Conservation (phyloP, 352 stramenopile genomes). For the Phytopythium aichiense region DNA sequence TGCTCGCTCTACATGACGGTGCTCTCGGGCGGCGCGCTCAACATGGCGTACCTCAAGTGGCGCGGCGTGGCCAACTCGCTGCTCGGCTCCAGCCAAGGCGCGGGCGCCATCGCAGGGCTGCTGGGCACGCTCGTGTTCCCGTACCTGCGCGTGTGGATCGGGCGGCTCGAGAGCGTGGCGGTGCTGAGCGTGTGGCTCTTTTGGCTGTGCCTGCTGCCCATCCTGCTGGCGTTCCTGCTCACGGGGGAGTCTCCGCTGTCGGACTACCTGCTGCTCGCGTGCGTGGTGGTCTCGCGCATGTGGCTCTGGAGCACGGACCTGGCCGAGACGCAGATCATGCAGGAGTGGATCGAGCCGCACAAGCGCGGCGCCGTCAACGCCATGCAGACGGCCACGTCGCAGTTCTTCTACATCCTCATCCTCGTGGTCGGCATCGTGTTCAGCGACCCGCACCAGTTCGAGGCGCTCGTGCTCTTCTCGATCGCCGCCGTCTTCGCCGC, state of each 20-base stretch:
- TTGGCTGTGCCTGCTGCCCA: conserved; percentile 41
- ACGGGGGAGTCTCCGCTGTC: conserved; percentile 37
- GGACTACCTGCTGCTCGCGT: conserved; percentile 54
- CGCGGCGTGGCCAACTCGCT: conserved; percentile 44
- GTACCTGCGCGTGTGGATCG: conserved; percentile 18
- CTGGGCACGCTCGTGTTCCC: conserved; percentile 53
- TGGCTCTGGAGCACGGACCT: conserved; percentile 57
- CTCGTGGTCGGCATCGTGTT: conserved; percentile 23
- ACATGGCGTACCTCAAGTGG: conserved; percentile 67
- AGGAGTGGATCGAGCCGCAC: conserved; percentile 56
- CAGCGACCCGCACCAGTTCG: conserved; percentile 44
- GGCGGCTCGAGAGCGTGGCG: conserved; percentile 36
- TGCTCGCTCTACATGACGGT: conserved; percentile 61
- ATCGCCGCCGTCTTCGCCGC: conserved; percentile 23
- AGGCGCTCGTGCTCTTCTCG: conserved; percentile 52
- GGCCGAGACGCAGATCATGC: conserved; percentile 68
- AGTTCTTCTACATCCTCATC: conserved; percentile 66
- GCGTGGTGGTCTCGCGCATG: conserved; percentile 38
- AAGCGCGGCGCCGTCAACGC: conserved; percentile 46
- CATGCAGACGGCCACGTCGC: conserved; percentile 63
- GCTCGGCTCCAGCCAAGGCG: conserved; percentile 34
- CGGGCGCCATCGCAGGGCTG: conserved; percentile 43
- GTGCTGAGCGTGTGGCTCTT: conserved; percentile 67
- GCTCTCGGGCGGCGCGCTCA: conserved; percentile 41
- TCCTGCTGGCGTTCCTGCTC: conserved; percentile 40